phyloP scores from a whole-genome alignment of 495 filamentous ascomycete species.

The Penicillium atrosanguineum region DNA sequence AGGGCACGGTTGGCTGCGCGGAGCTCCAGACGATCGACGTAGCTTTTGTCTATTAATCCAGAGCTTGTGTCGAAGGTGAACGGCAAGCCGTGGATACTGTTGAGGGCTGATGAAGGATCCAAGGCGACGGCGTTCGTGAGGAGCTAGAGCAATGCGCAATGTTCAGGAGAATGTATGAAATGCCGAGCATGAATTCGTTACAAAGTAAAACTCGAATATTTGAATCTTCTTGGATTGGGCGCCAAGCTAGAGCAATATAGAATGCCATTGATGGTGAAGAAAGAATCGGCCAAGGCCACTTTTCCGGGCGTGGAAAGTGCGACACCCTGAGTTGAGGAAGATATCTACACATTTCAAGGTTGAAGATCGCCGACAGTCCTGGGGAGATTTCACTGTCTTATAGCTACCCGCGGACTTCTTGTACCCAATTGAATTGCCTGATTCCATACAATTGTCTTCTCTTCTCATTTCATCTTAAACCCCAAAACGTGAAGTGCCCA shows the following conservation, averaged over 20 bases:
- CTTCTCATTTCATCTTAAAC: not conserved
- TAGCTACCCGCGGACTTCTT: too few relatives aligned
- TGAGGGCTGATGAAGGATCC: not conserved
- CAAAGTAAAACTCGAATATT: too few relatives aligned
- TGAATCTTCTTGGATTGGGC: not conserved
- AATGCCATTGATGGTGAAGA: not conserved
- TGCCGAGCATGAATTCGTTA: too few relatives aligned
- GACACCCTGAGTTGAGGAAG: not conserved
- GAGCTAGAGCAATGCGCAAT: not conserved
- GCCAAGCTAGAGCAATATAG: not conserved
- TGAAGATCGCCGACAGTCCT: not conserved
- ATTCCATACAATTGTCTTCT: not conserved
- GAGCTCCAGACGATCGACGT: not conserved
- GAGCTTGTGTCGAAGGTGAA: not conserved
- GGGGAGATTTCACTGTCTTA: too few relatives aligned
- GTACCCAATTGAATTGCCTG: too few relatives aligned
- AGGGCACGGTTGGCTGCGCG: not conserved
- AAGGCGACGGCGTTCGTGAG: not conserved
- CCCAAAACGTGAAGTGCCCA: too few relatives aligned
- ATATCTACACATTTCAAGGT: not conserved
- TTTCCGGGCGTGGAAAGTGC: not conserved
- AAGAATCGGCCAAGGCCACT: not conserved
- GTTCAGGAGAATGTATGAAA: too few relatives aligned
- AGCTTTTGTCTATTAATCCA: not conserved
- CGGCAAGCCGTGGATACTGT: not conserved